Conservation (phyloP, 345 rosid species). For the Cardiospermum halicacabum region DNA sequence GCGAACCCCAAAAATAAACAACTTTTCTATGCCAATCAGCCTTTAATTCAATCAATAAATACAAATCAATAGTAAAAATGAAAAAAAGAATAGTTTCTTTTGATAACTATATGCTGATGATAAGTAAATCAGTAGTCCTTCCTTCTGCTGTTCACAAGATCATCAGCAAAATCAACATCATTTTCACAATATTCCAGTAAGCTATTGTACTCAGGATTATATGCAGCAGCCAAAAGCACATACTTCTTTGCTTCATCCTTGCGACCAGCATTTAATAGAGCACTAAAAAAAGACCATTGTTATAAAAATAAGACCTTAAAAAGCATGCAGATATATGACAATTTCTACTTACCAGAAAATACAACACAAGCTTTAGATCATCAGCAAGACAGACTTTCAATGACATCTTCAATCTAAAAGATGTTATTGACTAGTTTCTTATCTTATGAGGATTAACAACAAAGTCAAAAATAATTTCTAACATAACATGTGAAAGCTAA, state of each 20-base stretch:
- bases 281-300: constrained; percentile 37
- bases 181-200: constrained; percentile 60
- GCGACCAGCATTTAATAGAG: constrained; percentile 47
- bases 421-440: background rate
- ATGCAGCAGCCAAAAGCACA: constrained; percentile 58
- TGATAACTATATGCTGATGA: background rate
- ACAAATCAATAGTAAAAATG: background rate
- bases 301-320: background rate
- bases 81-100: background rate
- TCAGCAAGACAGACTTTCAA: background rate
- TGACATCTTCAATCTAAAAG: background rate
- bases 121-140: constrained; percentile 32
- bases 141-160: constrained; percentile 45
- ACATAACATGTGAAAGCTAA: background rate
- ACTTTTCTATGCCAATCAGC: background rate
- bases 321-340: background rate
- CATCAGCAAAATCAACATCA: constrained; percentile 33
- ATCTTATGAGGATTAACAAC: no score
- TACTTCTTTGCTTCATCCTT: constrained; percentile 66
- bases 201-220: constrained; percentile 44
- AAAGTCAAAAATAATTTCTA: background rate
- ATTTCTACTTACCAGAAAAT: background rate
- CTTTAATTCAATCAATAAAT: background rate
- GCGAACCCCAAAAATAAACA: background rate
- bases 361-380: background rate